Evolutionary conservation across 2,329 filamentous ascomycete species (phyloP).

Genomic region (Parastagonospora nodorum): DNA sequence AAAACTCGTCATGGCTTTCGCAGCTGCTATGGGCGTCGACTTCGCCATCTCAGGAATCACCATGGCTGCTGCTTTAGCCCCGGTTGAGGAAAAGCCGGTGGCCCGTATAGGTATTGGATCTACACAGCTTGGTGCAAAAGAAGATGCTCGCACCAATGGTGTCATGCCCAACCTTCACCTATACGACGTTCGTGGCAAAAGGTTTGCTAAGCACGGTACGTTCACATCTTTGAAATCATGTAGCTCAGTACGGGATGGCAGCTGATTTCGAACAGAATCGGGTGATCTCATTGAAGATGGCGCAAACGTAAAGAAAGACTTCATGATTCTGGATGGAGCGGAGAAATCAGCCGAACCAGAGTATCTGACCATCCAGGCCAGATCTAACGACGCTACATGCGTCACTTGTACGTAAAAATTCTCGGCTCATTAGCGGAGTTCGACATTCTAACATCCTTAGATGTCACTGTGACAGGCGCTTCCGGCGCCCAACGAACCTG

Average conservation of each 20-base stretch:
- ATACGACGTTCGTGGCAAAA: background rate
- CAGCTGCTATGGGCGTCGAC: background rate
- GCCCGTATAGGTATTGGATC: background rate
- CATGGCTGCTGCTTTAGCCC: background rate
- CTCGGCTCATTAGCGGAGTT: background rate
- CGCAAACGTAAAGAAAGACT: background rate
- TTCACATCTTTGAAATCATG: background rate
- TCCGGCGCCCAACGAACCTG: background rate
- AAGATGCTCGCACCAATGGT: background rate
- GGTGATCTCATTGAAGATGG: background rate
- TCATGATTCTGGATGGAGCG: background rate
- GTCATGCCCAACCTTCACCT: background rate
- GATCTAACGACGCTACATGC: background rate
- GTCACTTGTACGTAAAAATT: background rate
- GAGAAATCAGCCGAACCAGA: background rate
- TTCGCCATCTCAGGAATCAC: background rate
- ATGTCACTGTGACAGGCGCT: background rate
- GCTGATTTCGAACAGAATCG: background rate
- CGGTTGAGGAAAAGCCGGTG: background rate
- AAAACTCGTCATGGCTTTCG: background rate
- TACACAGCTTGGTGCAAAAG: background rate
- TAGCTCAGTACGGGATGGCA: background rate
- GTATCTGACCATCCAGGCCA: background rate
- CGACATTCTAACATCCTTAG: background rate
- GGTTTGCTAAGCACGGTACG: background rate